Evolutionary conservation across 371 early-diverging fungal genomes (phyloP), one percentile per base, ranked within the genome.

Genomic region (Mucor plumbeus): DNA sequence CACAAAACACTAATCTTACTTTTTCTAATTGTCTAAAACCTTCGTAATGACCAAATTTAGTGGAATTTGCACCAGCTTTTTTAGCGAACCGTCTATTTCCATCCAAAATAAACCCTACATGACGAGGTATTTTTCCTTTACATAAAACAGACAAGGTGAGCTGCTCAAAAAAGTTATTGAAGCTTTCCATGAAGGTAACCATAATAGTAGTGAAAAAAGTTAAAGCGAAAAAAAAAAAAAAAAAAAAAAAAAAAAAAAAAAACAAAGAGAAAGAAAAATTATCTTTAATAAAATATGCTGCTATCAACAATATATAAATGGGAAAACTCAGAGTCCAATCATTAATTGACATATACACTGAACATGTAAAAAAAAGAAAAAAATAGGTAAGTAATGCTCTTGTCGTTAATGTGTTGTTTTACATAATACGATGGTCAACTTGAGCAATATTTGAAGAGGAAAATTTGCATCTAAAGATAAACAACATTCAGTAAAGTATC

Each of bases 21-120:
- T 90, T 78, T 78, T 92, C 87, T 33, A 96, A 78, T 65, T 86
- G 86, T 31, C 85, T 78, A 72, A 92, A 97, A 13, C 98, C 99
- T 53, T 86, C 85, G 38, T 87, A 80, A 75, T 99, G 99, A 14
- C 98, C 99, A 61, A 75, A 78, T 43, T 73, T 65, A 11, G 80
- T 79, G 3, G 73, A 73, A 11, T 57, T 48, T 13, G 85, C 82
- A 21, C 90, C 84, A 7, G 72, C 69, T 50, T 86, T 87, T 66
- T 85, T 86, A 33, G 94, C 97, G 77, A 86, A 99, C 40, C 99
- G 89, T 64, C 99, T 84, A 85, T 99, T 99, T 9, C 99, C 99
- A 77, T 99, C 99, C 89, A 99, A 93, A 61, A 99, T 95, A 75
- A 99, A 97, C 1, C 93, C 99, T 10, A 99, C 85, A 77, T 99